Evolutionary conservation across 2,329 filamentous ascomycete genomes (phyloP), one percentile per base, ranked within the genome.

Genomic region (Decorospora gaudefroyi): DNA sequence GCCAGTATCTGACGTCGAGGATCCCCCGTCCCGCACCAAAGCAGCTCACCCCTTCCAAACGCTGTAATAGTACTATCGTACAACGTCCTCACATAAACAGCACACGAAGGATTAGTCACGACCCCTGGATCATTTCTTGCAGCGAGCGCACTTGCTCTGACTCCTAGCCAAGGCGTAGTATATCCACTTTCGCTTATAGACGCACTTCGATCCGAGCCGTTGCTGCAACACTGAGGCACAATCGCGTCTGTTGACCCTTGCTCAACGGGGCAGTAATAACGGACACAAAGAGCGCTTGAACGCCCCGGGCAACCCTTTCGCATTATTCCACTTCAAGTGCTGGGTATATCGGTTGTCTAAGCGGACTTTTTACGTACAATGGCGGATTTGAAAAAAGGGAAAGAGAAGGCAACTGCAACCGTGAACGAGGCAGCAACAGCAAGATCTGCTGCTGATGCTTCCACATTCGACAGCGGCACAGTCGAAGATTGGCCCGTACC

Each of bases 131-230:
- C n/a, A n/a, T n/a, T n/a, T n/a, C n/a, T n/a, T n/a, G n/a, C n/a
- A n/a, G n/a, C n/a, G n/a, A n/a, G n/a, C n/a, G n/a, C n/a, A n/a
- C n/a, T n/a, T n/a, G n/a, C n/a, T n/a, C n/a, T n/a, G n/a, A n/a
- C n/a, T n/a, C n/a, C n/a, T n/a, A n/a, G n/a, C 29, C 18, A 11
- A 27, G 29, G 25, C 35, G 27, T 37, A n/a, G 9, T 16, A 9
- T 25, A 23, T 21, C 19, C 12, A 34, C 15, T 10, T 13, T 47
- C 39, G 39, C 33, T 43, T 47, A 47, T 37, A 22, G n/a, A 18
- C 18, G 18, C 18, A 26, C 12, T 15, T 34, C 44, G 19, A 21
- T 12, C 19, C 39, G 28, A 29, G 27, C 44, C 39, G 39, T 43
- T 43, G 18, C 18, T 43, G 22, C 19, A 36, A 21, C 17, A 26